Evolutionary conservation across 768 basidiomycete genomes (phyloP).

Genomic region (Xerocomus brunneocitrinus): DNA sequence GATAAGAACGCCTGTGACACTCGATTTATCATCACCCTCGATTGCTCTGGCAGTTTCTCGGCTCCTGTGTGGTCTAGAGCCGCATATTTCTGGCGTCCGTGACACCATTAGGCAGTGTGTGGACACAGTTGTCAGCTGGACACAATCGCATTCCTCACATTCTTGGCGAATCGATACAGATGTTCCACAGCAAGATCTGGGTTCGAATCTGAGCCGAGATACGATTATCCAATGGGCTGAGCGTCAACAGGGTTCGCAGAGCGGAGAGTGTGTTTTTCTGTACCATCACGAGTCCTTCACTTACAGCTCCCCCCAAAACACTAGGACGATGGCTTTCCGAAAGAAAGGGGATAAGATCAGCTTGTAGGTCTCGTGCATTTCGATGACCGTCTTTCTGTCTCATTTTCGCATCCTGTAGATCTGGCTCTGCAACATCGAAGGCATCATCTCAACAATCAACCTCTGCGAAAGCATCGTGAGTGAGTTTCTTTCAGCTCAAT

Average conservation of each 20-base stretch:
- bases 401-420: not conserved
- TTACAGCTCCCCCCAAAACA: not conserved
- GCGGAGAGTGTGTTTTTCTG: not conserved
- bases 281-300: not conserved
- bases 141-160: not conserved
- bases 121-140: not conserved
- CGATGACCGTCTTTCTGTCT: not conserved
- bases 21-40: conserved; percentile 6
- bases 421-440: not conserved
- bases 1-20: not conserved
- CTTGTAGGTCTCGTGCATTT: not conserved
- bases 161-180: conserved; percentile 11
- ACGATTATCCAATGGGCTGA: conserved; percentile 1
- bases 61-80: not conserved
- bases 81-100: not conserved
- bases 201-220: not conserved
- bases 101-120: not conserved
- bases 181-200: not conserved
- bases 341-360: not conserved
- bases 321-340: not conserved
- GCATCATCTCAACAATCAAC: not conserved
- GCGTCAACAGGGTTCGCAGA: not conserved
- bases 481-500: not conserved
- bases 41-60: not conserved
- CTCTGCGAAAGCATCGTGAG: not conserved